Conservation (phyloP, 306 rosid species). For the Senna siamea region DNA sequence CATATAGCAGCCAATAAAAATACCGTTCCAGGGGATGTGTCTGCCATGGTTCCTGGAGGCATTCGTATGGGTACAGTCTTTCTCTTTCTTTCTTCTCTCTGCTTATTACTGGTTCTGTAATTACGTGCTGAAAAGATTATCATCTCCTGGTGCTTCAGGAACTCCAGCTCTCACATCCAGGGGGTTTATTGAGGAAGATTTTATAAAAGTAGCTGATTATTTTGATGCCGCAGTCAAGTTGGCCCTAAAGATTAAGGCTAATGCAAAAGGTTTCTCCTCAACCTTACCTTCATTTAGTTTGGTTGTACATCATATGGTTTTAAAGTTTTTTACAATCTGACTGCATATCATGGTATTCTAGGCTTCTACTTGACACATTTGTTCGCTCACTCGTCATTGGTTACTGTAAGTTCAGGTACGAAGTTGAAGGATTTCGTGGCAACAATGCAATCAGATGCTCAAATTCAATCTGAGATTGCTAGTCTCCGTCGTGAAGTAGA, state of each 20-base stretch:
- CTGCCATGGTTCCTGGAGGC: constrained; percentile 99
- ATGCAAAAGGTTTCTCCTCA: constrained; percentile 58
- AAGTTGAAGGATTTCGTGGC: constrained; percentile 88
- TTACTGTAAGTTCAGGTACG: constrained; percentile 59
- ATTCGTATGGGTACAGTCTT: constrained; percentile 81
- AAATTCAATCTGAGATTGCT: constrained; percentile 66
- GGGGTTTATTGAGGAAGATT: constrained; percentile 87
- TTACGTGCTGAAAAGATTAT: constrained; percentile 18
- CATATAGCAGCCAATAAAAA: constrained; percentile 96
- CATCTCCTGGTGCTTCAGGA: constrained; percentile 52
- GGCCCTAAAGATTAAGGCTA: constrained; percentile 84
- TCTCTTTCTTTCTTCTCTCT: constrained; percentile 10
- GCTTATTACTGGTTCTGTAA: constrained; percentile 22
- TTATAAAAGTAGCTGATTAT: constrained; percentile 79
- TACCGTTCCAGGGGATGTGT: constrained; percentile 96
- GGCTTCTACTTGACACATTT: neutral
- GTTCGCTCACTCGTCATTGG: constrained; percentile 24
- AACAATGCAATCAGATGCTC: constrained; percentile 66
- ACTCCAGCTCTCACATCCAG: constrained; percentile 97
- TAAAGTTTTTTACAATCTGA: too few species aligned
- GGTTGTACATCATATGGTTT: neutral
- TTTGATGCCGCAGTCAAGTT: constrained; percentile 84
- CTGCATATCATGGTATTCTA: too few species aligned
- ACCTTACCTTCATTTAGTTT: neutral
- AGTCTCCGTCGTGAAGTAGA: constrained; percentile 72